These are phyloP conservation scores for Penicillium sp. DNA, from an alignment of 2,329 filamentous ascomycete species.

Conservation along the genomic window DNA sequence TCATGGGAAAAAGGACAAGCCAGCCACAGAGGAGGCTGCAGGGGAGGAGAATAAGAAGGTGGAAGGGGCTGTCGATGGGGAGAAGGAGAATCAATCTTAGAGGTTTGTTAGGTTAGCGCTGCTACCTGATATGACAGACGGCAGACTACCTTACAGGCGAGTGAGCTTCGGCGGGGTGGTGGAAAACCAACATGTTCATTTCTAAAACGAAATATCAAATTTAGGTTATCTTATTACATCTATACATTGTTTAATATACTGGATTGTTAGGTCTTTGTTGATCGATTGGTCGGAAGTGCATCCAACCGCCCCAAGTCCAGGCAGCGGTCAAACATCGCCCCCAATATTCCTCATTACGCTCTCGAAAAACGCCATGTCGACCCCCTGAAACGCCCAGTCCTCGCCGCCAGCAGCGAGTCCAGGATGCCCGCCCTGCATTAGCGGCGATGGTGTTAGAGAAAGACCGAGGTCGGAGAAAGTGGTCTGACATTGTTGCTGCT, in stretches of 20 bases:
- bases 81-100: not conserved
- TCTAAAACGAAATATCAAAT: not conserved
- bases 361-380: slow-evolving; percentile 19
- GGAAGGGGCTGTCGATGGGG: not conserved
- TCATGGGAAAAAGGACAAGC: slow-evolving; percentile 4
- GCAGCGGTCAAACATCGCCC: not conserved
- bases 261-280: not conserved
- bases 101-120: not conserved
- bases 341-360: slow-evolving; percentile 13
- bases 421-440: slow-evolving; percentile 56
- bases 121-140: not conserved
- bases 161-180: not conserved
- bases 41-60: not conserved
- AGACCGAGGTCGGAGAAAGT: not conserved
- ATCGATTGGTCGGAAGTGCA: not conserved
- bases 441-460: slow-evolving; percentile 40
- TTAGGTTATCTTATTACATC: not conserved
- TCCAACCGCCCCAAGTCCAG: not conserved
- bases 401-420: slow-evolving; percentile 43
- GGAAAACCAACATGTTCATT: not conserved
- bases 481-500: not conserved
- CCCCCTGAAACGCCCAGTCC: slow-evolving; percentile 18
- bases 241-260: not conserved
- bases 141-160: not conserved
- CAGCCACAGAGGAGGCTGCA: not conserved